Base-by-base conservation (phyloP, 768 basidiomycete species). In the Postia placenta region DNA sequence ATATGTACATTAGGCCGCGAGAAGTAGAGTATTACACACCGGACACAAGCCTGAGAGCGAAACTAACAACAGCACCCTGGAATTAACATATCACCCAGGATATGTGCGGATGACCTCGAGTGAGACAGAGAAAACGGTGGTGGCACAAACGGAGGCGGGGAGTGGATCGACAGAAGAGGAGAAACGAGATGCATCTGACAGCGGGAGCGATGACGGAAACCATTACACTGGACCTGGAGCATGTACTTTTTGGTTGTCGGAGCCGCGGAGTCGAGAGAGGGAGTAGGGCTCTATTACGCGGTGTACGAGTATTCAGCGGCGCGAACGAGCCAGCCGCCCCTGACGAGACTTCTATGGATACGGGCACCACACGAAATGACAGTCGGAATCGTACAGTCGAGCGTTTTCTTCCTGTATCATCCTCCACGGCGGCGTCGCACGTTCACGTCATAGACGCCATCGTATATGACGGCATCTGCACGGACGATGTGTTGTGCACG, bases 361-460 rank as follows among this genome's bases (percentile, higher is more conserved):
- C 30, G n/a, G n/a, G n/a, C n/a, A n/a, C n/a, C n/a, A n/a, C n/a
- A n/a, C 30, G 15, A 33, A 33, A 33, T 15, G 30, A 33, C n/a
- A 33, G 30, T 33, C 30, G 30, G 30, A 33, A 33, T 33, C 30
- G 30, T 33, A 33, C 30, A 33, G 9, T 15, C 38, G 38, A n/a
- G 9, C 38, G 17, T 39, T 17, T 39, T 39, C 38, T 22, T 17
- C 11, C 12, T 39, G 38, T 9, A 14, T 6, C 38, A 47, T 14
- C 37, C 30, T 33, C 30, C 33, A 37, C 7, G 20, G 12, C 45
- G 28, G 22, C 35, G n/a, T 5, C 37, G 14, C 22, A 26, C 35
- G 42, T 25, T 48, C 47, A 48, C 38, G 48, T 41, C 48, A 49
- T 49, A 3, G 48, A 36, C 9, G 26, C 26, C 48, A 49, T n/a